Percentiles rank a stretch among this genome's conserved stretches.
These are phyloP conservation scores for Irpex lacteus DNA, from an alignment of 1,284 basidiomycete genomes.

Conservation along the genomic window DNA sequence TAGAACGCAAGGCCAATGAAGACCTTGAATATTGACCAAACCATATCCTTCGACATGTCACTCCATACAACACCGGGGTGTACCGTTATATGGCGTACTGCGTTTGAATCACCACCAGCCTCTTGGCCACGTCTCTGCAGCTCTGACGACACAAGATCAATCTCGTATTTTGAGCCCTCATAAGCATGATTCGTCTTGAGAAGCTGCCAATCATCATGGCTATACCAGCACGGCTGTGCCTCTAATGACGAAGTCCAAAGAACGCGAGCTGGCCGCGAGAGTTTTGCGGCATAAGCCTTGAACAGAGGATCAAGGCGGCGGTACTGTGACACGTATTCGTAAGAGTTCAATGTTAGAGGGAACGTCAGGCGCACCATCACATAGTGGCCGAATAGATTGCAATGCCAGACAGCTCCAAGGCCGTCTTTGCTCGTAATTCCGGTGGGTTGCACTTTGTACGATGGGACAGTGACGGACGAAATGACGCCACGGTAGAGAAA, in stretches of 20 bases:
- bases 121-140: slow-evolving; percentile 47
- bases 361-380: slow-evolving; percentile 55
- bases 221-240: slow-evolving; percentile 52
- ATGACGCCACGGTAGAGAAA: slow-evolving; percentile 43
- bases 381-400: slow-evolving; percentile 84
- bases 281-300: slow-evolving; percentile 30
- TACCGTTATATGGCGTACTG: slow-evolving; percentile 60
- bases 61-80: slow-evolving; percentile 79
- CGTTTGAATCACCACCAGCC: slow-evolving; percentile 23
- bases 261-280: slow-evolving; percentile 49
- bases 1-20: slow-evolving; percentile 65
- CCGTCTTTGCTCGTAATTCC: slow-evolving; percentile 70
- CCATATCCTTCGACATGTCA: slow-evolving; percentile 53
- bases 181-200: slow-evolving; percentile 63
- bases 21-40: slow-evolving; percentile 46
- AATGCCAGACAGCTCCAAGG: slow-evolving; percentile 82
- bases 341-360: not conserved
- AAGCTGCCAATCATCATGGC: slow-evolving; percentile 73
- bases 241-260: slow-evolving; percentile 83
- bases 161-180: slow-evolving; percentile 77
- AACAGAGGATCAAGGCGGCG: slow-evolving; percentile 55
- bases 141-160: slow-evolving; percentile 64
- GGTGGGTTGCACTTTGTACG: slow-evolving; percentile 57
- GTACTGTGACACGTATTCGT: slow-evolving; percentile 40
- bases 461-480: slow-evolving; percentile 53